Conservation (phyloP, 805 yeast genomes). For the Alloascoidea hylecoeti region DNA sequence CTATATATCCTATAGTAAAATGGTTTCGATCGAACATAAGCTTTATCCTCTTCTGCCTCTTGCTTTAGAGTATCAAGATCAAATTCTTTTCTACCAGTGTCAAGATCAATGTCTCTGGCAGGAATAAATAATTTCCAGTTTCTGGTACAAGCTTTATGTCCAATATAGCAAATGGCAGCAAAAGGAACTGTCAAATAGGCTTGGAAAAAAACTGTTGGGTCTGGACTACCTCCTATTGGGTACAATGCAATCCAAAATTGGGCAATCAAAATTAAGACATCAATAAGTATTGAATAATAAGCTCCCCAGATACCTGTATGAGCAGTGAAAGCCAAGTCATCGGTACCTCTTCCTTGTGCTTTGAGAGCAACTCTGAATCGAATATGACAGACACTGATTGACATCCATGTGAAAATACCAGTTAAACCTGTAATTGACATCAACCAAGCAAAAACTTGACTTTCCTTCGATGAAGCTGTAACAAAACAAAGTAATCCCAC, state of each 20-base stretch:
- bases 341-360: constrained; percentile 41
- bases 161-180: constrained; percentile 20
- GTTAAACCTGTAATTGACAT: constrained; percentile 48
- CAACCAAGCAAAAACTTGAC: constrained; percentile 44
- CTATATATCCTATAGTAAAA: no score
- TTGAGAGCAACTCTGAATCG: constrained; percentile 39
- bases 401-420: constrained; percentile 48
- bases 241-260: constrained; percentile 56
- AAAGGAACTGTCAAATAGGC: constrained; percentile 22
- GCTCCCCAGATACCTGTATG: constrained; percentile 41
- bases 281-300: constrained; percentile 37
- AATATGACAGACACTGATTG: constrained; percentile 41
- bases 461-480: constrained; percentile 34
- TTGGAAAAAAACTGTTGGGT: constrained; percentile 20
- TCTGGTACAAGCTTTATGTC: constrained; percentile 26
- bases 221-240: constrained; percentile 26
- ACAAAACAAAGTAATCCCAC: constrained; percentile 31
- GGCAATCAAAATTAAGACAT: constrained; percentile 36
- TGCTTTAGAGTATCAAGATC: constrained; percentile 35
- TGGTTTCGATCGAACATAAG: no score
- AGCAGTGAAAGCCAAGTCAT: no score
- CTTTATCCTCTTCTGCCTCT: constrained; percentile 37
- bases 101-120: constrained; percentile 30
- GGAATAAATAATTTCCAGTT: constrained; percentile 21
- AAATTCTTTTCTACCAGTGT: constrained; percentile 35